Conservation (phyloP, 106 monocot species). For the Narthecium ossifragum region DNA sequence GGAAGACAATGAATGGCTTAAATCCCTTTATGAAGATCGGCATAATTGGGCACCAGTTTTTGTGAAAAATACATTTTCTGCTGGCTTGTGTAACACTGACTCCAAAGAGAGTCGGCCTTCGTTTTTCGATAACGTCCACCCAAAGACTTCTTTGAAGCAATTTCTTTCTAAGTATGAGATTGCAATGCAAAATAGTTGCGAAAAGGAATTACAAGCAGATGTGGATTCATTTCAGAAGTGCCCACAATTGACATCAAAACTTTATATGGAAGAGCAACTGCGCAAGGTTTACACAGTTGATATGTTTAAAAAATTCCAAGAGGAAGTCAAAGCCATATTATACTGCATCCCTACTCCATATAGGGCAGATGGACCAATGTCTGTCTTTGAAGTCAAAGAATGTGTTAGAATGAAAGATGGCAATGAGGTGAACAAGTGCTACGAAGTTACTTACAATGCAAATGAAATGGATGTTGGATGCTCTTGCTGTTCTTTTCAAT, state of each 20-base stretch:
- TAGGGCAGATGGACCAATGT: slow-evolving; percentile 35
- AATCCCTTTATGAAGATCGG: slow-evolving; percentile 27
- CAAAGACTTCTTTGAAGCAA: slow-evolving; percentile 44
- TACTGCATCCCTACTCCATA: slow-evolving; percentile 34
- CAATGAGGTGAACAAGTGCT: slow-evolving; percentile 38
- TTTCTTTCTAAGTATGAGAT: slow-evolving; percentile 40
- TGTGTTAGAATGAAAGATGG: slow-evolving; percentile 33
- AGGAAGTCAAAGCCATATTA: slow-evolving; percentile 53
- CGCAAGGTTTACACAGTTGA: slow-evolving; percentile 45
- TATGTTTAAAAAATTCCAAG: slow-evolving; percentile 57
- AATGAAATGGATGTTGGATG: slow-evolving; percentile 26
- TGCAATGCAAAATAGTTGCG: slow-evolving; percentile 29
- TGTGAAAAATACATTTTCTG: slow-evolving; percentile 37
- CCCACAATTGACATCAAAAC: slow-evolving; percentile 42
- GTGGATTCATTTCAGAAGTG: slow-evolving; percentile 41
- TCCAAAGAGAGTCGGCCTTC: slow-evolving; percentile 22
- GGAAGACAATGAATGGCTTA: slow-evolving; percentile 40
- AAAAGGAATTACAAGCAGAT: slow-evolving; percentile 44
- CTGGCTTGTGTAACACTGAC: slow-evolving; percentile 27
- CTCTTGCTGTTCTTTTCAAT: slow-evolving; percentile 35
- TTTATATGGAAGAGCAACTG: slow-evolving; percentile 55
- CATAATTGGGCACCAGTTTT: slow-evolving; percentile 34
- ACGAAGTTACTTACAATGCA: slow-evolving; percentile 38
- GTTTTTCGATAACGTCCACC: slow-evolving; percentile 37
- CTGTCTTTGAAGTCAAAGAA: slow-evolving; percentile 44